Percentiles rank a stretch among this genome's conserved stretches.
phyloP scores from a whole-genome alignment of 345 rosid genomes.

The Syzygium oleosum region DNA sequence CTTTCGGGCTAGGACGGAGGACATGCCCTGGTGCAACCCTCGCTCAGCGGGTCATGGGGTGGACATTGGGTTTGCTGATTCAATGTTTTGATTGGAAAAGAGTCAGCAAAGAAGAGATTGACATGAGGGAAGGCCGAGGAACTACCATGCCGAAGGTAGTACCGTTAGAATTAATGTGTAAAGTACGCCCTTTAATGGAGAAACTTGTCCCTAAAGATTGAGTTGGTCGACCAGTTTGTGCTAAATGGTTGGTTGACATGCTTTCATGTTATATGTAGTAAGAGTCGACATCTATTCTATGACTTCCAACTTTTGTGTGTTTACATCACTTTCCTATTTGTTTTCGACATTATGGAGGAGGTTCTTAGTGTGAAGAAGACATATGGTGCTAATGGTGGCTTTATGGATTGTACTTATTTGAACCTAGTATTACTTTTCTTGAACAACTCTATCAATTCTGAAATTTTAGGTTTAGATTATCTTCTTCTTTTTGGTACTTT shows the following conservation, averaged over 20 bases:
- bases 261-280: not conserved
- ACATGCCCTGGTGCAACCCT: too few species aligned
- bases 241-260: not conserved
- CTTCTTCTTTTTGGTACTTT: not conserved
- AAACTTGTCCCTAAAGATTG: not conserved
- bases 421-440: not conserved
- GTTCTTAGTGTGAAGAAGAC: not conserved
- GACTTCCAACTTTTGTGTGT: not conserved
- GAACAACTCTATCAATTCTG: not conserved
- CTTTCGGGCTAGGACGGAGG: too few species aligned
- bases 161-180: constrained; percentile 35
- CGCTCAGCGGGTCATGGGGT: constrained; percentile 22
- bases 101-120: constrained; percentile 14
- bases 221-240: not conserved
- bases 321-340: not conserved
- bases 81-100: constrained; percentile 52
- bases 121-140: constrained; percentile 27
- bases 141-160: constrained; percentile 24
- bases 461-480: not conserved
- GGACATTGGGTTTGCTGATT: constrained; percentile 29
- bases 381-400: not conserved
- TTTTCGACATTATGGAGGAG: not conserved
- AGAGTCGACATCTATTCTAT: not conserved
- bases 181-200: constrained; percentile 15
- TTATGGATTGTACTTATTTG: not conserved